These are phyloP conservation scores for Pluteus cervinus DNA, from an alignment of 768 basidiomycete genomes.

Conservation along the genomic window DNA sequence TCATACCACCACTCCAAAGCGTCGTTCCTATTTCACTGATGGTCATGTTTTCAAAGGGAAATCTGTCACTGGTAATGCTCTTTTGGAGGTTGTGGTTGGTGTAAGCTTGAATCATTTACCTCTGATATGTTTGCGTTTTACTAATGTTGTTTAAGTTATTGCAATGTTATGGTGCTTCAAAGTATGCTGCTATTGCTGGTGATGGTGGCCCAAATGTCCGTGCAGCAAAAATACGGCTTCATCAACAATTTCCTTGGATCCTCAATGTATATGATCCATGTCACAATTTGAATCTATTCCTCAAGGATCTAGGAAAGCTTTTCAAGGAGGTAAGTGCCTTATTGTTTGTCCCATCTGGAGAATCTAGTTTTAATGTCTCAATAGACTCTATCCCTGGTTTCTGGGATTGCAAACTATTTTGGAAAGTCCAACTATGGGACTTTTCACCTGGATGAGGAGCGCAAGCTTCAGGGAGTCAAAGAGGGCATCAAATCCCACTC, in stretches of 20 bases:
- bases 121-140: no score
- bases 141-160: no score
- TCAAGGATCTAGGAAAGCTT: conserved; percentile 23
- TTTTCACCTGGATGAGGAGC: conserved; percentile 12
- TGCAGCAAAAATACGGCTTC: conserved; percentile 10
- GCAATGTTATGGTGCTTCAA: conserved; percentile 5
- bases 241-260: conserved; percentile 15
- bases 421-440: conserved; percentile 21
- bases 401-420: conserved; percentile 19
- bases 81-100: conserved; percentile 7
- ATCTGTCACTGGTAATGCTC: conserved; percentile 15
- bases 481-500: conserved; percentile 17
- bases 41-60: conserved; percentile 19
- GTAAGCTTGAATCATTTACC: conserved; percentile 4
- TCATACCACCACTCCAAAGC: conserved; percentile 16
- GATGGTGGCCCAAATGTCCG: conserved; percentile 22
- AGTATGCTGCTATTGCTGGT: conserved; percentile 15
- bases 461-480: conserved; percentile 12
- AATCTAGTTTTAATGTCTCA: conserved; percentile 4
- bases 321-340: conserved; percentile 20
- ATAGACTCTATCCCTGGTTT: conserved; percentile 15
- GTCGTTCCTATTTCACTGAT: conserved; percentile 17
- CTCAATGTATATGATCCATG: conserved; percentile 23
- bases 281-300: conserved; percentile 20
- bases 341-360: neutral